Evolutionary conservation across 768 basidiomycete species (phyloP).

Genomic region (Russula sp.): DNA sequence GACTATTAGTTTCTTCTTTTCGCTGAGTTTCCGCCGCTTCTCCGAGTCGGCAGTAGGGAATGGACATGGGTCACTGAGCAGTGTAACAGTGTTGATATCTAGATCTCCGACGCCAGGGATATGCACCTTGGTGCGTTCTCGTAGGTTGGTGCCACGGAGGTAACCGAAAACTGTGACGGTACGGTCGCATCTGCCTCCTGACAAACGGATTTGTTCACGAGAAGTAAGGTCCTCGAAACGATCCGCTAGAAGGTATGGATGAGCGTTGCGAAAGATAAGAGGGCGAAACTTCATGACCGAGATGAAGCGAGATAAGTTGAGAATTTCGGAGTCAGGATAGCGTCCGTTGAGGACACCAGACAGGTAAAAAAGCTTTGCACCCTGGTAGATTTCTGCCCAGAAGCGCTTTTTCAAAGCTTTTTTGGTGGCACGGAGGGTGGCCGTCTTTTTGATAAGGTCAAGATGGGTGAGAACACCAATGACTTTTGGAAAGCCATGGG

Average conservation of each 20-base stretch:
- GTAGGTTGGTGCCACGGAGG: slow-evolving; percentile 81
- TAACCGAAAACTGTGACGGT: slow-evolving; percentile 93
- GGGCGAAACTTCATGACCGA: slow-evolving; percentile 99
- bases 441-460: slow-evolving; percentile 90
- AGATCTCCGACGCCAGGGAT: slow-evolving; percentile 94
- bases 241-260: slow-evolving; percentile 92
- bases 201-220: slow-evolving; percentile 67
- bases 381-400: slow-evolving; percentile 99
- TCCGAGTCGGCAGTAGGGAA: slow-evolving; percentile 87
- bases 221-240: slow-evolving; percentile 93
- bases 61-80: slow-evolving; percentile 92
- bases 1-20: slow-evolving; percentile 86
- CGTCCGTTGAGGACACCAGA: slow-evolving; percentile 96
- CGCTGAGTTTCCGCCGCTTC: slow-evolving; percentile 85
- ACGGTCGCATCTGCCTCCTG: slow-evolving; percentile 88
- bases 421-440: slow-evolving; percentile 82
- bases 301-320: slow-evolving; percentile 94
- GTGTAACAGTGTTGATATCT: slow-evolving; percentile 60
- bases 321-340: slow-evolving; percentile 93
- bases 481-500: slow-evolving; percentile 98
- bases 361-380: slow-evolving; percentile 96
- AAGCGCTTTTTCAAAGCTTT: slow-evolving; percentile 95
- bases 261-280: slow-evolving; percentile 88
- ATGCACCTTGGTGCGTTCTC: slow-evolving; percentile 72
- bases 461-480: slow-evolving; percentile 94